Evolutionary conservation across 371 early-diverging fungal genomes (phyloP), one percentile per base, ranked within the genome.

Genomic region (Batrachochytrium dendrobatidis): DNA sequence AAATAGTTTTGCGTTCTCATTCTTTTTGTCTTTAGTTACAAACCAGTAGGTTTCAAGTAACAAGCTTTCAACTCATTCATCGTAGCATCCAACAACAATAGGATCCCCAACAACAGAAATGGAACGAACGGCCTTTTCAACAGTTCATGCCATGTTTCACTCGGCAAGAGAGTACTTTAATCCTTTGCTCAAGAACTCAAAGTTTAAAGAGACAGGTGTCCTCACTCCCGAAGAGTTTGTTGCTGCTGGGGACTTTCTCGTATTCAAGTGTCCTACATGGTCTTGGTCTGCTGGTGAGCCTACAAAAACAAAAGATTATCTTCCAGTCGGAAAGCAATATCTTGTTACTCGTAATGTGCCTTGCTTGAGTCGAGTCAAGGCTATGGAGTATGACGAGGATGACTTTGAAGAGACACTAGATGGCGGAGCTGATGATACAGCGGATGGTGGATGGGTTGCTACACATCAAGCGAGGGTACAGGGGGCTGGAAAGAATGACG

Each of bases 251-350:
- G 98, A 98, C 68, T 95, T 91, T 65, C 81, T 98, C 34, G 94
- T 93, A 15, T 93, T 85, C 81, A 96, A 95, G 75, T 96, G 95
- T 69, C 97, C 95, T 12, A 95, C 97, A n/a, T 98, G 98, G 98
- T 76, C 82, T 50, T 98, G 97, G 97, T 87, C 87, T 64, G 71
- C 78, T 33, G 95, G 94, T n/a, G 77, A 87, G 56, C 74, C 82
- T 17, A 77, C 82, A 58, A 94, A 94, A 74, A 79, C 78, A 18
- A 80, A 91, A 61, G 94, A 94, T 65, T 96, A 92, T 70, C 73
- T 98, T 54, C 92, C 92, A 1, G 74, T 79, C 8, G 89, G 95
- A 68, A 94, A 94, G 73, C 97, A 96, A 66, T 97, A 90, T 67
- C 77, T 98, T 60, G 87, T 94, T 20, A 95, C 97, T 31, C 84